Conservation (phyloP, 2,329 filamentous ascomycete species). For the Simplicillium sp. region DNA sequence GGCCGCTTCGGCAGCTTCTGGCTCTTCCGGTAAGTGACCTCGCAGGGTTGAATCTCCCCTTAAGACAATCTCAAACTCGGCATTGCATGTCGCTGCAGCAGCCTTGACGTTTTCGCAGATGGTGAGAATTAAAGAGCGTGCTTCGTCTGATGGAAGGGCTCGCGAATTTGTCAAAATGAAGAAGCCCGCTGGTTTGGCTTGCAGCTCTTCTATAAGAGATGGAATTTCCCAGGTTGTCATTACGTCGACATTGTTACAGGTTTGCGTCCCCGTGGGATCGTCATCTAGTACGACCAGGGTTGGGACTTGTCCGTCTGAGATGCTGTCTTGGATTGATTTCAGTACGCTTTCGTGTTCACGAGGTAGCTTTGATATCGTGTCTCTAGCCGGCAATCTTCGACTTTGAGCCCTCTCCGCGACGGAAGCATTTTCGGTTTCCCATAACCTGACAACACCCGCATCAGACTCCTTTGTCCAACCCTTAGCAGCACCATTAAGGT, state of each 20-base stretch:
- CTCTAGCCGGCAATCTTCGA: conserved; percentile 9
- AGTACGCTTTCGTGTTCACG: conserved; percentile 14
- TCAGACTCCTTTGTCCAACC: conserved; percentile 24
- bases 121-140: conserved; percentile 31
- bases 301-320: conserved; percentile 14
- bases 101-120: conserved; percentile 38
- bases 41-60: conserved; percentile 45
- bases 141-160: conserved; percentile 37
- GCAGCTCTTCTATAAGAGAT: conserved; percentile 34
- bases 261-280: conserved; percentile 51
- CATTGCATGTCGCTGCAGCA: conserved; percentile 28
- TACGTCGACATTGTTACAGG: conserved; percentile 46
- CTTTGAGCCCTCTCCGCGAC: neutral
- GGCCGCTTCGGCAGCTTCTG: conserved; percentile 37
- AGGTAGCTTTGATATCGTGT: conserved; percentile 14
- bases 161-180: conserved; percentile 52
- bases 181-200: conserved; percentile 31
- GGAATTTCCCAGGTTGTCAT: conserved; percentile 41
- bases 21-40: conserved; percentile 45
- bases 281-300: conserved; percentile 38
- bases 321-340: conserved; percentile 8
- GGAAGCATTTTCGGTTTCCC: conserved; percentile 16
- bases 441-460: conserved; percentile 24
- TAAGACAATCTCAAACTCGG: conserved; percentile 41
- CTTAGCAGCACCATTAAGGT: conserved; percentile 20